Conservation (phyloP, 2,329 filamentous ascomycete species). For the Beauveria rudraprayagi region DNA sequence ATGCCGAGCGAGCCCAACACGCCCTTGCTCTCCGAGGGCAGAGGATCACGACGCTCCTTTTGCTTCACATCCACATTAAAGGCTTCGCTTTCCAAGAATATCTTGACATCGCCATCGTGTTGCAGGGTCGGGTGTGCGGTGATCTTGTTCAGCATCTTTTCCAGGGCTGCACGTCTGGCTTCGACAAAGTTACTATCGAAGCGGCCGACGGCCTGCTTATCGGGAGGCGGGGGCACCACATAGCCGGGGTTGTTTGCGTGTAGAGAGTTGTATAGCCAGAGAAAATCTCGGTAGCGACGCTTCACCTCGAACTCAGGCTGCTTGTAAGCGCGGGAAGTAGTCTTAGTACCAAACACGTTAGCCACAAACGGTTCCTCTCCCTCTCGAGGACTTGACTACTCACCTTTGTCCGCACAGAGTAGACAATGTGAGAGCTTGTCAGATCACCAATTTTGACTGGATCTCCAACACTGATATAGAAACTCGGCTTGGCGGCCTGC, state of each 20-base stretch:
- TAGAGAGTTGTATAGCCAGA: slow-evolving; percentile 94
- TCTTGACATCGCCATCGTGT: slow-evolving; percentile 86
- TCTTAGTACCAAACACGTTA: slow-evolving; percentile 48
- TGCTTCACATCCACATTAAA: slow-evolving; percentile 98
- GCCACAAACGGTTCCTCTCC: not conserved
- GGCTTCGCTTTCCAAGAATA: slow-evolving; percentile 92
- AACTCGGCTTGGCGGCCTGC: slow-evolving; percentile 85
- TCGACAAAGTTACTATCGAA: slow-evolving; percentile 98
- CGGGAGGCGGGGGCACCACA: slow-evolving; percentile 89
- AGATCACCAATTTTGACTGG: slow-evolving; percentile 96
- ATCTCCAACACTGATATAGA: slow-evolving; percentile 87
- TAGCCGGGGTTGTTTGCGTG: slow-evolving; percentile 93
- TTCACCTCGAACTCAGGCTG: slow-evolving; percentile 90
- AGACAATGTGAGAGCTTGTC: slow-evolving; percentile 95
- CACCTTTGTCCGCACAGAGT: slow-evolving; percentile 90
- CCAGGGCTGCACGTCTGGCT: slow-evolving; percentile 78
- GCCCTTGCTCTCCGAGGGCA: slow-evolving; percentile 83
- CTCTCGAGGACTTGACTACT: not conserved
- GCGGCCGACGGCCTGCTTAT: slow-evolving; percentile 93
- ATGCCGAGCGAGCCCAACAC: slow-evolving; percentile 81
- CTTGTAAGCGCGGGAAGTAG: slow-evolving; percentile 90
- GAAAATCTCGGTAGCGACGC: slow-evolving; percentile 87
- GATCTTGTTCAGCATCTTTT: slow-evolving; percentile 97
- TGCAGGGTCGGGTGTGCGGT: slow-evolving; percentile 84
- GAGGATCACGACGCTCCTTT: slow-evolving; percentile 84